Evolutionary conservation across 805 yeast species (phyloP), one percentile per base, ranked within the genome.

Genomic region (Candida patagonica): DNA sequence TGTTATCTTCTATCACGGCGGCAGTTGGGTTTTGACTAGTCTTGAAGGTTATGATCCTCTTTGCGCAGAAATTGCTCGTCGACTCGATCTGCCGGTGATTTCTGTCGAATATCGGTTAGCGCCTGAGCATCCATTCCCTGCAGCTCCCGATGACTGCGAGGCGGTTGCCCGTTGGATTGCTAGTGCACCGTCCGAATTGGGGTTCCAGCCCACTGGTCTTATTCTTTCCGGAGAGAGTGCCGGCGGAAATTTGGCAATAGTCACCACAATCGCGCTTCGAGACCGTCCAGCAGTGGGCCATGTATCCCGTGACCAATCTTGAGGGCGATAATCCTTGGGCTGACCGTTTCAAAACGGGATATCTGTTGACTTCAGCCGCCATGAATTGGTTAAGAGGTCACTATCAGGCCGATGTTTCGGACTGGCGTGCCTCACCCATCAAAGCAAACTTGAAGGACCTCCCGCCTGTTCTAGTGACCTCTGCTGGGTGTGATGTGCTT

Each of bases 111-210:
- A 71, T 52, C 44, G 76, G 30, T 51, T 69, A 39, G 74, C 74
- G 0, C 77, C 76, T 2, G 73, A 71, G 48, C 46, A 55, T 47
- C 70, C 71, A 17, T 71, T 57, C 48, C 76, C 77, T 2, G 70
- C 74, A 8, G 61, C 68, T 32, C 62, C 67, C 2, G 63, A 69
- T 7, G 75, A 70, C 54, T 49, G 67, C n/a, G 66, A 56, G 43
- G 64, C 60, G 40, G 52, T 71, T 5, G 34, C 42, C 26, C 33
- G 31, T 30, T 39, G 43, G 48, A 31, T 24, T 13, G 30, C 25
- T 16, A 44, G 45, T 34, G 42, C 43, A 30, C 43, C 51, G 29
- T 17, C 30, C 35, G 34, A 38, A 13, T 35, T 42, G 20, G 34
- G 36, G 16, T 38, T 51, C 27, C 41, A 51, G 26, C 36, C 31